Base-by-base conservation (phyloP, 1,139 yeast genomes). In the Maudiozyma humilis region DNA sequence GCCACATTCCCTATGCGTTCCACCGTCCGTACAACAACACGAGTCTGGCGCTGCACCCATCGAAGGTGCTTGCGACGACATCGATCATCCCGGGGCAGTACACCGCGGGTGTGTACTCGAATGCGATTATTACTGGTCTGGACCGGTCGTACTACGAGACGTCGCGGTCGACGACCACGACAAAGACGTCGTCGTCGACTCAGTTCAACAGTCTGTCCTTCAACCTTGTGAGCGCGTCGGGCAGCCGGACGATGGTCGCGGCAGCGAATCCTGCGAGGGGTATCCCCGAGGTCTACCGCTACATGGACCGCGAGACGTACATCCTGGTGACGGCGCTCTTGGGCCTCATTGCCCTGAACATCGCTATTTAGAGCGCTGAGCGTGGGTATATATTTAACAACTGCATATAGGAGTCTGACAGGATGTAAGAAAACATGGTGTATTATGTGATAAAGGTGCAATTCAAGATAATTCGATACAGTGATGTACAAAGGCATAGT, bases 1-100 rank as follows among this genome's bases (percentile, higher is more conserved):
- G 75, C 4, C 41, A 51, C 27, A 76, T 77, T 27, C 82, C 82
- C 29, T 73, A 66, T 51, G 81, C 81, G 0, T 54, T 57, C 3
- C 42, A 60, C 1, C 66, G 64, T 38, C 68, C 65, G 49, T 39
- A 64, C 33, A 60, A 72, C 0, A 47, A 51, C 6, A 46, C 59
- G 18, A 34, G 48, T 10, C 42, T 69, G 46, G 64, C 69, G 0
- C 52, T 69, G 39, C 62, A 66, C 19, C 54, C 53, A 3, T 46
- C 51, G n/a, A 42, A 36, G 8, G 45, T 47, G 8, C 33, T 55
- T 20, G 49, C 46, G 19, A 40, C 27, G 4, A 38, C 48, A 2
- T 51, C 53, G 19, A 40, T 44, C 18, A 47, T 54, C 20, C 55
- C 63, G 16, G 57, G 52, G n/a, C 61, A 53, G 36, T 54, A 55